Base-by-base conservation (phyloP, 1,139 yeast species). In the Hansenula lynferdii region DNA sequence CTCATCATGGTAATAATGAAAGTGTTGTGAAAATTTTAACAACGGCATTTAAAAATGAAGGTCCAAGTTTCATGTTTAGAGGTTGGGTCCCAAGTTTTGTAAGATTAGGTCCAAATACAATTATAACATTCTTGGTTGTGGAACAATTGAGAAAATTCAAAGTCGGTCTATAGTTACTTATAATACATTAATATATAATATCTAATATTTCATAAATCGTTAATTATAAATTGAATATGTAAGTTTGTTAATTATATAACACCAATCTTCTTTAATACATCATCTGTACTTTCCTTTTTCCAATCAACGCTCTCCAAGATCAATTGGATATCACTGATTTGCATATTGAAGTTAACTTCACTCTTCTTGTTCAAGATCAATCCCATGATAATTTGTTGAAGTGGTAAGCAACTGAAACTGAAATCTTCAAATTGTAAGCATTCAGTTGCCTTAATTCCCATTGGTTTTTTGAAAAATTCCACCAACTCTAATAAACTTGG, bases 41-140 rank as follows among this genome's bases (percentile, higher is more conserved):
- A 2, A 57, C 63, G 11, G 87, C 94, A 1, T 70, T 85, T 27
- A 72, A 71, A 48, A 65, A 58, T 18, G 96, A 86, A 61, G 95
- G 95, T 21, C 67, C 75, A 11, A 74, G 80, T 1, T 86, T 86
- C 62, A 77, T 85, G 80, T 86, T 86, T 60, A 71, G 95, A 61
- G 96, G 96, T 19, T 87, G 96, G 96, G 65, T 84, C 31, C 96
- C 96, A 24, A 80, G 94, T 22, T 87, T 87, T 58, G 75, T 86
- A 9, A 77, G 96, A 57, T 69, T 87, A 45, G 96, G 95, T 0
- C 96, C 96, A 23, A 95, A 86, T 52, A 87, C 96, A 0, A 85
- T 87, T 46, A 77, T 87, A 24, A 87, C 95, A 1, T 86, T 87
- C 62, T 64, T 86, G 48, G 94, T 80, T 2, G 72, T 85, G 46